These are phyloP conservation scores for Hirschioporus abietinus DNA, from an alignment of 768 basidiomycete genomes.

Conservation along the genomic window DNA sequence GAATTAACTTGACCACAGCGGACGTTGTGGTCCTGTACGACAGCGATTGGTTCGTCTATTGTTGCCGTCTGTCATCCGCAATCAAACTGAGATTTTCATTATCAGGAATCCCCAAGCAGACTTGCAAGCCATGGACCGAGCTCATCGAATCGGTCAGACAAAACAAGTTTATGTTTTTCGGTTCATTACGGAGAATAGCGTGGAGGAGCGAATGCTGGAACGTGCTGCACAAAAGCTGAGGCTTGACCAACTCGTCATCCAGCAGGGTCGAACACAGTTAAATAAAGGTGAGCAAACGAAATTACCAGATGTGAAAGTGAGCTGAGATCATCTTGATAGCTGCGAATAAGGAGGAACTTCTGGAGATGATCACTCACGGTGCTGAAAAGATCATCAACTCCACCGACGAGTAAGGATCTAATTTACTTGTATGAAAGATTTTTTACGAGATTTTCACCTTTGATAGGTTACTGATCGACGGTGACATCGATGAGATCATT, in stretches of 20 bases:
- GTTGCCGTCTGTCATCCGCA: slow-evolving; percentile 5
- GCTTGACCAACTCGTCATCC: slow-evolving; percentile 93
- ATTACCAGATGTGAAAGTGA: background rate
- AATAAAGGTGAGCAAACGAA: slow-evolving; percentile 56
- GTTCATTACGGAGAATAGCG: slow-evolving; percentile 94
- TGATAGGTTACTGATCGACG: slow-evolving; percentile 66
- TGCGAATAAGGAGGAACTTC: slow-evolving; percentile 89
- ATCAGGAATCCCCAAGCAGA: slow-evolving; percentile 96
- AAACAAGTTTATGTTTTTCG: slow-evolving; percentile 97
- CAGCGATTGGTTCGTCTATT: slow-evolving; percentile 76
- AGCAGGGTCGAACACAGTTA: slow-evolving; percentile 83
- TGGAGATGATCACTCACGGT: slow-evolving; percentile 98
- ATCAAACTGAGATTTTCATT: slow-evolving; percentile 1
- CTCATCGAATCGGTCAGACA: slow-evolving; percentile 94
- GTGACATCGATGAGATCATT: slow-evolving; percentile 94
- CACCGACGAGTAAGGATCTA: slow-evolving; percentile 54
- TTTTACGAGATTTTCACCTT: slow-evolving; percentile 3
- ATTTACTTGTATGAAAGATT: slow-evolving; percentile 4
- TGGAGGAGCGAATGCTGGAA: slow-evolving; percentile 94
- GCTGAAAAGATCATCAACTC: slow-evolving; percentile 95
- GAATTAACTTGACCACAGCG: slow-evolving; percentile 93
- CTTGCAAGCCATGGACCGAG: slow-evolving; percentile 97
- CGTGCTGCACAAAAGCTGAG: slow-evolving; percentile 93
- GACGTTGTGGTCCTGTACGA: slow-evolving; percentile 96
- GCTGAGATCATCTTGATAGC: slow-evolving; percentile 35